phyloP scores from a whole-genome alignment of 1,139 yeast genomes.

The Hemisphaericaspora xylanilytica region DNA sequence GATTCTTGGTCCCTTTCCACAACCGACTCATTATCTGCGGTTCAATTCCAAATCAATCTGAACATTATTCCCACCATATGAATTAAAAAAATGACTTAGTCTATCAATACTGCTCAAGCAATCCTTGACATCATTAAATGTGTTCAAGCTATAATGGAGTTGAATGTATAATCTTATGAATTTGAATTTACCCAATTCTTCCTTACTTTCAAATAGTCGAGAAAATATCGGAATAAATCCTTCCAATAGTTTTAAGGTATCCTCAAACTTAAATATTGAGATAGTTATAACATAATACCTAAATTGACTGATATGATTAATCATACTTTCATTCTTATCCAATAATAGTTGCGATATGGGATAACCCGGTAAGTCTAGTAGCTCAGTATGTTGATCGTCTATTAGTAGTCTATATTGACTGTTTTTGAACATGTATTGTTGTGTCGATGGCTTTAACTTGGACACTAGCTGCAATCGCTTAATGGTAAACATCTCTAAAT shows the following conservation, averaged over 20 bases:
- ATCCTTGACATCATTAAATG: conserved; percentile 15
- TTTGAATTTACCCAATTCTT: conserved; percentile 20
- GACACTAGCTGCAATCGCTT: conserved; percentile 10
- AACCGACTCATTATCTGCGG: background rate
- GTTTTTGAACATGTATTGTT: conserved; percentile 8
- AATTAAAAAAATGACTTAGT: conserved; percentile 10
- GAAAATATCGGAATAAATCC: conserved; percentile 23
- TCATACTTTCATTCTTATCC: conserved; percentile 1
- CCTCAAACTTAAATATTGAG: conserved; percentile 11
- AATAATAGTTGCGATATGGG: conserved; percentile 6
- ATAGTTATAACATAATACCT: conserved; percentile 11
- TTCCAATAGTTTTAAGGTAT: conserved; percentile 15
- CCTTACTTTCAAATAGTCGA: conserved; percentile 22
- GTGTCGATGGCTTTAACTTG: conserved; percentile 6
- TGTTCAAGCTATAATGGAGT: conserved; percentile 13
- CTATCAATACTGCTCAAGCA: conserved; percentile 14
- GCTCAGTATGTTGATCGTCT: conserved; percentile 5
- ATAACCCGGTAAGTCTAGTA: conserved; percentile 7
- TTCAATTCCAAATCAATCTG: conserved; percentile 14
- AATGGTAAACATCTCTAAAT: conserved; percentile 10
- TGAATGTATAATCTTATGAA: conserved; percentile 15
- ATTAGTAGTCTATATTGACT: conserved; percentile 10
- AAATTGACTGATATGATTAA: conserved; percentile 10
- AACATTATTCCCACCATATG: conserved; percentile 10
- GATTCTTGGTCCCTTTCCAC: no score